These are phyloP conservation scores for Geotrichum fermentans DNA, from an alignment of 1,139 yeast genomes.

Conservation along the genomic window DNA sequence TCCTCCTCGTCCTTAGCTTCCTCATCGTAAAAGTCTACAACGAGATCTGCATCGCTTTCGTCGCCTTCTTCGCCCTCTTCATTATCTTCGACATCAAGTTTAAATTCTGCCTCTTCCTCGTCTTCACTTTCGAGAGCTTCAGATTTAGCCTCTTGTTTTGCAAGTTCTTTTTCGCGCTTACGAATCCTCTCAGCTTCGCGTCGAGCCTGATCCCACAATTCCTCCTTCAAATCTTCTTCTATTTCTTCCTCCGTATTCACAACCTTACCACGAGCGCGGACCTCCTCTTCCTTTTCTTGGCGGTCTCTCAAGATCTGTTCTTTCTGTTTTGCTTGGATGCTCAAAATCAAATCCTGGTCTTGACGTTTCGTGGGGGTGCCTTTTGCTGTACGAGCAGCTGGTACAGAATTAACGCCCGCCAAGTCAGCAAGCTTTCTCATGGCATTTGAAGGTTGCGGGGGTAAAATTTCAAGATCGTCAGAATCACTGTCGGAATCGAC, in stretches of 20 bases:
- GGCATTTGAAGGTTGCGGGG: conserved; percentile 25
- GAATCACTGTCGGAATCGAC: conserved; percentile 11
- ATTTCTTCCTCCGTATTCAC: conserved; percentile 31
- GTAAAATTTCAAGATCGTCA: conserved; percentile 29
- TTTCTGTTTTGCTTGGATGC: conserved; percentile 30
- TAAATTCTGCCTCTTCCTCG: conserved; percentile 28
- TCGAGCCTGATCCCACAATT: conserved; percentile 56
- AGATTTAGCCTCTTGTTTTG: conserved; percentile 28
- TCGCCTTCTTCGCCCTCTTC: conserved; percentile 31
- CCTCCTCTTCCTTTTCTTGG: conserved; percentile 28
- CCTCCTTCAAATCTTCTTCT: conserved; percentile 40
- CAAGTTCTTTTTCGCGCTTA: conserved; percentile 33
- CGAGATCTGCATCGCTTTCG: conserved; percentile 19
- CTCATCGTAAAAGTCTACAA: conserved; percentile 22
- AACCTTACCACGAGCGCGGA: conserved; percentile 33
- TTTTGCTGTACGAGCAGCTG: background rate
- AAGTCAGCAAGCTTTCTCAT: conserved; percentile 24
- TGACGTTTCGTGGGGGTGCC: conserved; percentile 19
- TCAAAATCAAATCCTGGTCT: conserved; percentile 21
- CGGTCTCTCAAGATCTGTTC: conserved; percentile 33
- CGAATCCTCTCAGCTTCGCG: conserved; percentile 34
- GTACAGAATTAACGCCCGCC: conserved; percentile 23
- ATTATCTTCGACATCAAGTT: conserved; percentile 27
- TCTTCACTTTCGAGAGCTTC: conserved; percentile 25
- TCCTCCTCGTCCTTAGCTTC: conserved; percentile 33